These are phyloP conservation scores for Cordyceps fumosorosea DNA, from an alignment of 2,329 filamentous ascomycete species.

Conservation along the genomic window DNA sequence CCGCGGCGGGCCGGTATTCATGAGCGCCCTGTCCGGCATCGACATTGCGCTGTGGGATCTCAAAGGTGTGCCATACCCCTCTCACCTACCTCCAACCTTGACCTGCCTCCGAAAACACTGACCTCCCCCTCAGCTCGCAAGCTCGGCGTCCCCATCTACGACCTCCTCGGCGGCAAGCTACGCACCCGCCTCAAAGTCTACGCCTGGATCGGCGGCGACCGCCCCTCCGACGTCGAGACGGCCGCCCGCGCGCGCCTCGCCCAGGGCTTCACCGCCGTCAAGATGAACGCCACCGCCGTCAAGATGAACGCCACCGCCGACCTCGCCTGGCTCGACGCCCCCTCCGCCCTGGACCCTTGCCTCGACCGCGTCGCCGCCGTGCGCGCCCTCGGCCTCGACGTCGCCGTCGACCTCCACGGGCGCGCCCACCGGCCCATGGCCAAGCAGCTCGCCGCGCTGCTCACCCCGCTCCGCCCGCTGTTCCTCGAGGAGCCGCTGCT, in stretches of 20 bases:
- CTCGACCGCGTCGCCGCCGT: conserved; percentile 64
- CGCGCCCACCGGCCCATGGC: conserved; percentile 75
- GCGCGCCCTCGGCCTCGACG: conserved; percentile 63
- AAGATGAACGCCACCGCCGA: too few species aligned
- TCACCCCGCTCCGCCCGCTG: conserved; percentile 63
- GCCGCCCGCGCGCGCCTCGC: conserved; percentile 53
- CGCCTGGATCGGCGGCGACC: conserved; percentile 71
- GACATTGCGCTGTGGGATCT: conserved; percentile 78
- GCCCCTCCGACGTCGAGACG: conserved; percentile 57
- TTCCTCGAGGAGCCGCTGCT: conserved; percentile 72
- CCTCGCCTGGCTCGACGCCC: conserved; percentile 69
- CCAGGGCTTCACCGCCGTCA: conserved; percentile 61
- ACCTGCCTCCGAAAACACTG: too few species aligned
- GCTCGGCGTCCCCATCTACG: conserved; percentile 60
- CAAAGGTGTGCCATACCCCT: conserved; percentile 41
- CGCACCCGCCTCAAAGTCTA: conserved; percentile 65
- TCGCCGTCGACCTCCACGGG: conserved; percentile 72
- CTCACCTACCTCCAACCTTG: too few species aligned
- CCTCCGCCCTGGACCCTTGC: conserved; percentile 52
- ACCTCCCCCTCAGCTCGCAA: conserved; percentile 40
- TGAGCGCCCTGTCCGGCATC: conserved; percentile 70
- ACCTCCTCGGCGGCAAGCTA: conserved; percentile 69
- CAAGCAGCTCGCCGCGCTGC: conserved; percentile 61
- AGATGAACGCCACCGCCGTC: conserved; percentile 79
- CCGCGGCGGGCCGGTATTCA: conserved; percentile 70